These are phyloP conservation scores for Trichoderma sp. DNA, from an alignment of 2,329 filamentous ascomycete species.

Conservation along the genomic window DNA sequence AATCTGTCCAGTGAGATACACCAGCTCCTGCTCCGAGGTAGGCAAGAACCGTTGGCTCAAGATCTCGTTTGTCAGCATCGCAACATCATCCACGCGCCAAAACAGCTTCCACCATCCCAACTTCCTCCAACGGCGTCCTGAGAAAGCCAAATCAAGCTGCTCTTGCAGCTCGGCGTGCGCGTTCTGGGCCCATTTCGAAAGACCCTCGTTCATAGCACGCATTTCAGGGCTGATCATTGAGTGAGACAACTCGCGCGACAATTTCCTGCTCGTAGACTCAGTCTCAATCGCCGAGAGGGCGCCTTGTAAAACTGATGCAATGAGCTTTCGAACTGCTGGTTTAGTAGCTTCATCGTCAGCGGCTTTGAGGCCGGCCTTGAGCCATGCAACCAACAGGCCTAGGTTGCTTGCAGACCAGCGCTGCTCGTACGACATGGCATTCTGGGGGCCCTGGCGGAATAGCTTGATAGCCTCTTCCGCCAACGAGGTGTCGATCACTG, in stretches of 20 bases:
- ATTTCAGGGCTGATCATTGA: background rate
- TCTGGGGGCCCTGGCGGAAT: conserved; percentile 66
- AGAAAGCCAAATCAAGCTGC: conserved; percentile 74
- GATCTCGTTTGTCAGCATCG: conserved; percentile 77
- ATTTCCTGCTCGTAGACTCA: conserved; percentile 29
- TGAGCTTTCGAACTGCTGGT: conserved; percentile 61
- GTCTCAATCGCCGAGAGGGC: conserved; percentile 51
- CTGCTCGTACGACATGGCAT: conserved; percentile 69
- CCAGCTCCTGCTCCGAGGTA: conserved; percentile 73
- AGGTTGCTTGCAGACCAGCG: conserved; percentile 73
- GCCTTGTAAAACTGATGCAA: conserved; percentile 63
- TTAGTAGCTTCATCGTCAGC: conserved; percentile 56
- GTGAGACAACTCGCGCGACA: background rate
- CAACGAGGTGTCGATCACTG: conserved; percentile 60
- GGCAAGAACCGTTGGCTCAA: conserved; percentile 74
- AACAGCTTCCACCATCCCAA: conserved; percentile 93
- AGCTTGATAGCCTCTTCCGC: conserved; percentile 62
- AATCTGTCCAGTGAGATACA: conserved; percentile 78
- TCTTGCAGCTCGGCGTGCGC: conserved; percentile 82
- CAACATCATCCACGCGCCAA: conserved; percentile 90
- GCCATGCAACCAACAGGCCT: conserved; percentile 63
- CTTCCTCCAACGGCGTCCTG: conserved; percentile 72
- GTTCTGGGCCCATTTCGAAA: conserved; percentile 71
- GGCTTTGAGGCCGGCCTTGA: conserved; percentile 48
- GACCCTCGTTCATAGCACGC: conserved; percentile 51